phyloP scores from a whole-genome alignment of 1,284 basidiomycete genomes.

The Calocybe gambosa region DNA sequence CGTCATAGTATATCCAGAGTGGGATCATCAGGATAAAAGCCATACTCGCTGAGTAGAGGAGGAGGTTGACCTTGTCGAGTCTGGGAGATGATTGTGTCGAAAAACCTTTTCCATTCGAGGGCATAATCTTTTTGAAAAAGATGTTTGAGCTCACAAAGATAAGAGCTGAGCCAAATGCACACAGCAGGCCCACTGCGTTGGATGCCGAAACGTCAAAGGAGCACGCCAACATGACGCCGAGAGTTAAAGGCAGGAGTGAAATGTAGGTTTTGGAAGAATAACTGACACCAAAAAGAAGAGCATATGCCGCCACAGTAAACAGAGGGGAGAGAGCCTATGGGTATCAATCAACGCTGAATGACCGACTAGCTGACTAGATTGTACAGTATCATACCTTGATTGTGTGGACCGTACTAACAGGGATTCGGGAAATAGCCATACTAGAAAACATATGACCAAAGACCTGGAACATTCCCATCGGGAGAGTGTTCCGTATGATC shows the following conservation, averaged over 20 bases:
- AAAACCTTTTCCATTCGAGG: constrained; percentile 47
- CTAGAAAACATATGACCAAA: constrained; percentile 98
- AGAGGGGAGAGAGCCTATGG: constrained; percentile 88
- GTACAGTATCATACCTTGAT: constrained; percentile 73
- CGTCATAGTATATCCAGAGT: constrained; percentile 86
- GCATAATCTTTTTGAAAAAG: constrained; percentile 98
- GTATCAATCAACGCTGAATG: constrained; percentile 4
- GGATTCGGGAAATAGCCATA: constrained; percentile 93
- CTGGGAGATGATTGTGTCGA: constrained; percentile 55
- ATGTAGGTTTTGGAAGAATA: constrained; percentile 91
- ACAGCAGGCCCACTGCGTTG: constrained; percentile 78
- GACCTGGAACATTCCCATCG: constrained; percentile 93
- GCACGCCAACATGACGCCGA: constrained; percentile 97
- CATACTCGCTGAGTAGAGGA: constrained; percentile 93
- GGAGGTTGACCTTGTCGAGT: constrained; percentile 94
- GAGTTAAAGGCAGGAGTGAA: constrained; percentile 89
- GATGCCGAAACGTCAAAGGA: constrained; percentile 88
- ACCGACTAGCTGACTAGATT: not conserved
- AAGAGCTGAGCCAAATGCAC: constrained; percentile 90
- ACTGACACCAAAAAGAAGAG: constrained; percentile 85
- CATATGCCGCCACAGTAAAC: constrained; percentile 95
- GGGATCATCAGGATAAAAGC: constrained; percentile 95
- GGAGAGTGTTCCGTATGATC: constrained; percentile 76
- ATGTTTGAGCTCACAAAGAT: constrained; percentile 99
- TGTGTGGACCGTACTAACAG: constrained; percentile 97